These are phyloP conservation scores for Exophiala sp. DNA, from an alignment of 2,329 filamentous ascomycete genomes.

Conservation along the genomic window DNA sequence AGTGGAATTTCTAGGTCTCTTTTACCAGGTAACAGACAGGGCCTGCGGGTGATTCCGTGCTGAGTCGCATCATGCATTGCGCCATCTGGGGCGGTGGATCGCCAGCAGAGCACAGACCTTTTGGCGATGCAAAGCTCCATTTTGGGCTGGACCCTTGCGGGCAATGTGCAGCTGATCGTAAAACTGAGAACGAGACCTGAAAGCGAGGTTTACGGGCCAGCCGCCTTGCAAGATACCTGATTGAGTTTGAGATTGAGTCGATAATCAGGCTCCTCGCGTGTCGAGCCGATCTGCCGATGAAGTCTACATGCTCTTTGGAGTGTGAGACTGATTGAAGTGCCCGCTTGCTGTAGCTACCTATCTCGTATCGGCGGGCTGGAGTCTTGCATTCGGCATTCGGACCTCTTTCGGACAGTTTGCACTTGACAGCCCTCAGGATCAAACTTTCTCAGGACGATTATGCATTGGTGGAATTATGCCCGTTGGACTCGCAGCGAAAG, in stretches of 20 bases:
- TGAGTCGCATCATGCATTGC: slow-evolving; percentile 24
- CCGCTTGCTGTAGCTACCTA: background rate
- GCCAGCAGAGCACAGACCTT: slow-evolving; percentile 14
- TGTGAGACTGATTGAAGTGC: background rate
- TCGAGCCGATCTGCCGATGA: slow-evolving; percentile 2
- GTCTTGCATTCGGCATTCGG: background rate
- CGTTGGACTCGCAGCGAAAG: slow-evolving; percentile 1
- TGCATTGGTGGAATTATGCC: slow-evolving; percentile 8
- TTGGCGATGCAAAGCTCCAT: slow-evolving; percentile 20
- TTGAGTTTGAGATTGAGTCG: slow-evolving; percentile 1
- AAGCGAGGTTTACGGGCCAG: background rate
- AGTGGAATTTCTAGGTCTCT: background rate
- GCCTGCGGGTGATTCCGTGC: slow-evolving; percentile 24
- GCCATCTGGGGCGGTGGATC: slow-evolving; percentile 24
- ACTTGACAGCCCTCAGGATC: no score
- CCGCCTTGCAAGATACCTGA: background rate
- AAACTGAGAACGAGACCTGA: slow-evolving; percentile 1
- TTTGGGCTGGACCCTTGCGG: slow-evolving; percentile 23
- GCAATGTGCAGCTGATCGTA: slow-evolving; percentile 16
- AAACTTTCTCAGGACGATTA: background rate
- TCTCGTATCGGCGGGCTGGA: background rate
- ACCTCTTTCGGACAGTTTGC: background rate
- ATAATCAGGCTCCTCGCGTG: background rate
- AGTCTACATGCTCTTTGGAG: background rate
- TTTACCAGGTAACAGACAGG: slow-evolving; percentile 3